A percentile compares a stretch with the other conserved stretches of the same genome.
phyloP scores from a whole-genome alignment of 2,329 filamentous ascomycete genomes.

The Plectosphaerella sp. region DNA sequence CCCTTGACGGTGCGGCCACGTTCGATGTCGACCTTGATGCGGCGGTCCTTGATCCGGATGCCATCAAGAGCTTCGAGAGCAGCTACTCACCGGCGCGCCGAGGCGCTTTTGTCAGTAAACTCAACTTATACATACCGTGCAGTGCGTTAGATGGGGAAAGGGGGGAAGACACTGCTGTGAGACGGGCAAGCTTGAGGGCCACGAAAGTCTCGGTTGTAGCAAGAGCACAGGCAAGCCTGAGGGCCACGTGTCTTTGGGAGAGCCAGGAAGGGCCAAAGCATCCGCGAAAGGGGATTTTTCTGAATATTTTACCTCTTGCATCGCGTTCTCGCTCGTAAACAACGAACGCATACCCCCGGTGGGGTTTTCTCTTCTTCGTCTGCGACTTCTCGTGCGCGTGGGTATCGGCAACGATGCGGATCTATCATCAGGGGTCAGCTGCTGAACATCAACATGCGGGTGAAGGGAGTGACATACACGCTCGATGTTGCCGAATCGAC shows the following conservation, averaged over 20 bases:
- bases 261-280: conserved; percentile 9
- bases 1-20: conserved; percentile 89
- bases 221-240: conserved; percentile 35
- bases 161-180: conserved; percentile 16
- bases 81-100: conserved; percentile 65
- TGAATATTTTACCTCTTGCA: conserved; percentile 83
- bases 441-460: neutral
- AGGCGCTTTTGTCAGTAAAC: conserved; percentile 64
- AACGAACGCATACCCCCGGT: conserved; percentile 92
- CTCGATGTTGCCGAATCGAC: conserved; percentile 89
- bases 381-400: conserved; percentile 64
- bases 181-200: conserved; percentile 57
- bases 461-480: conserved; percentile 52
- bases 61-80: conserved; percentile 84
- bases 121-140: conserved; percentile 43
- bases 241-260: conserved; percentile 34
- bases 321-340: conserved; percentile 97
- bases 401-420: conserved; percentile 79
- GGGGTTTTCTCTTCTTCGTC: conserved; percentile 70
- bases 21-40: conserved; percentile 93
- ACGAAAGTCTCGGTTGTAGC: conserved; percentile 39
- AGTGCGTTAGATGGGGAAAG: conserved; percentile 12
- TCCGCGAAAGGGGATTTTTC: conserved; percentile 3
- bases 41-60: conserved; percentile 86
- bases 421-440: conserved; percentile 44